Evolutionary conservation across 2,329 filamentous ascomycete genomes (phyloP).

Genomic region (Phialemonium atrogriseum): DNA sequence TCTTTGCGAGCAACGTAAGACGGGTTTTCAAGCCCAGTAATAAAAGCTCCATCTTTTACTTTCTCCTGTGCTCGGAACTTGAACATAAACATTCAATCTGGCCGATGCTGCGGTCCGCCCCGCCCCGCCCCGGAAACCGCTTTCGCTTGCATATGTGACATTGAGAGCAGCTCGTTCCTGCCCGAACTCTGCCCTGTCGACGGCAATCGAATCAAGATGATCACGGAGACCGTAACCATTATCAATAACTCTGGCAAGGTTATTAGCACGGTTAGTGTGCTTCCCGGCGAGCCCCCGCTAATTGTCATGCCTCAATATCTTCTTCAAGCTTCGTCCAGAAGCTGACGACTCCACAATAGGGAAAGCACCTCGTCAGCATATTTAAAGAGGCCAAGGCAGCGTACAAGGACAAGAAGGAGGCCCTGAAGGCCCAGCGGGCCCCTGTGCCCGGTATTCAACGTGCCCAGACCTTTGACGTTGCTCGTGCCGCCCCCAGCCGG

Average conservation of each 20-base stretch:
- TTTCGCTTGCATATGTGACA: too few species aligned
- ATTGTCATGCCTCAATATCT: too few species aligned
- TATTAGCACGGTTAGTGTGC: constrained; percentile 66
- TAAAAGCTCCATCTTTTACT: too few species aligned
- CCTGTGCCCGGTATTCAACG: constrained; percentile 37
- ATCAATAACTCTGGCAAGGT: constrained; percentile 88
- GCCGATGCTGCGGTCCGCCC: too few species aligned
- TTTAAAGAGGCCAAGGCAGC: constrained; percentile 88
- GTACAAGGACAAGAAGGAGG: constrained; percentile 81
- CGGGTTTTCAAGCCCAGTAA: too few species aligned
- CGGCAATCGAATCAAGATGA: too few species aligned
- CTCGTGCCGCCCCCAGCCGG: constrained; percentile 13
- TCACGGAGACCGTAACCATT: constrained; percentile 72
- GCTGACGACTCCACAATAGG: constrained; percentile 38
- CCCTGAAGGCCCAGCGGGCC: constrained; percentile 60
- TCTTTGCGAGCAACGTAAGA: too few species aligned
- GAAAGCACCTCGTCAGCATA: constrained; percentile 81
- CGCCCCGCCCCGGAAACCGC: too few species aligned
- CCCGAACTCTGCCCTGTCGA: too few species aligned
- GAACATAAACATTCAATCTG: too few species aligned
- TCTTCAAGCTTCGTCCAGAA: background rate
- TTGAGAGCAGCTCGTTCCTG: too few species aligned
- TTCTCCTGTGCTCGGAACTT: too few species aligned
- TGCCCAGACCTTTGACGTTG: constrained; percentile 48
- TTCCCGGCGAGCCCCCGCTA: background rate